phyloP scores from a whole-genome alignment of 306 rosid genomes.

The Aeschynomene evenia region DNA sequence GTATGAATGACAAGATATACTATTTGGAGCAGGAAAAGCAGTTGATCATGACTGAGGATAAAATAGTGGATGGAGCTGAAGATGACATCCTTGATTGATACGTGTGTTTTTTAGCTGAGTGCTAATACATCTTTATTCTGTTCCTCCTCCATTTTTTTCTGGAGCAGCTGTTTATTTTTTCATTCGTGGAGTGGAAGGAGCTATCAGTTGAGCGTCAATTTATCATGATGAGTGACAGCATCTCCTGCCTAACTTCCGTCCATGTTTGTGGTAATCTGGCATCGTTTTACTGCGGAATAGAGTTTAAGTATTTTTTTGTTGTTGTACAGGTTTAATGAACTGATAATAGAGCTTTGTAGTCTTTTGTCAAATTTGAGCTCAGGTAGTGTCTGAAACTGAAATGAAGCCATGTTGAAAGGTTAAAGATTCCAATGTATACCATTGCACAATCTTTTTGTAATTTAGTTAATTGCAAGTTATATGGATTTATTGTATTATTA shows the following conservation, averaged over 20 bases:
- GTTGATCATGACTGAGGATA: conserved; percentile 31
- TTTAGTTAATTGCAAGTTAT: background rate
- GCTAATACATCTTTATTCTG: conserved; percentile 28
- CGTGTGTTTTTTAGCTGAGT: conserved; percentile 19
- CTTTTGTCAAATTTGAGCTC: conserved; percentile 23
- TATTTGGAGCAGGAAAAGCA: conserved; percentile 69
- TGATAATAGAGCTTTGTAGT: conserved; percentile 18
- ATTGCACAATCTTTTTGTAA: background rate
- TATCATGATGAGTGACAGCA: conserved; percentile 22
- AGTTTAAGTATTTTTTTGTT: background rate
- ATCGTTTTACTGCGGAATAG: conserved; percentile 6
- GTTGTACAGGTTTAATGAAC: conserved; percentile 24
- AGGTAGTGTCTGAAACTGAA: background rate
- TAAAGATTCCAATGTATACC: background rate
- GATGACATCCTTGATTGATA: conserved; percentile 30
- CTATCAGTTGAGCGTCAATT: conserved; percentile 28
- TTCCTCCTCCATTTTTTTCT: conserved; percentile 21
- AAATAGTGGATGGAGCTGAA: conserved; percentile 15
- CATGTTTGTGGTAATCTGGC: conserved; percentile 15
- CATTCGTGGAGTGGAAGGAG: conserved; percentile 24
- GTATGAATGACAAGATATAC: conserved; percentile 86
- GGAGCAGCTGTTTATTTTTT: conserved; percentile 22
- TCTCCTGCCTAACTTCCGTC: conserved; percentile 19
- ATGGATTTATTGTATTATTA: conserved; percentile 8
- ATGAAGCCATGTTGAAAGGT: background rate